Evolutionary conservation across 441 rosid genomes (phyloP), one percentile per base, ranked within the genome.

Genomic region (Biscutella laevigata): DNA sequence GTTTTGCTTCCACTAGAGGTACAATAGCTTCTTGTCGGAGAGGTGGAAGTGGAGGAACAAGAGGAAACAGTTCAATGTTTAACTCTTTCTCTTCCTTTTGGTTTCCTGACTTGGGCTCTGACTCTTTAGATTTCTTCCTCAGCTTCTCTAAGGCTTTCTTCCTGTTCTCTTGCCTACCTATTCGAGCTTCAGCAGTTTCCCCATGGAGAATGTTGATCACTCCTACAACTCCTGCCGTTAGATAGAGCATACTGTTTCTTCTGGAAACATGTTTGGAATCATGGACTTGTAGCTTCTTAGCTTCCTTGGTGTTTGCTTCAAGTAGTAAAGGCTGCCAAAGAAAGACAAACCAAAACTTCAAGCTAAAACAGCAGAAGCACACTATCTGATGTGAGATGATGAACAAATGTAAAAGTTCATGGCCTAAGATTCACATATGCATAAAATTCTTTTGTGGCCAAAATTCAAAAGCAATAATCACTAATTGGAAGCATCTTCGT

Each of bases 181-280:
- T 62, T 4, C 83, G 75, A 44, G 83, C 87, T 56, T 76, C 78
- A 0, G 81, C 75, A 11, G 80, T 56, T 66, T 77, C 71, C 3
- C 61, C 38, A 4, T 59, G 26, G 46, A 75, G 34, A 33, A 68
- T 8, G 49, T 51, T 38, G 34, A 65, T 14, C 22, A 74, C 76
- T 32, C 70, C 38, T 1, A 75, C 3, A 39, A 74, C 30, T 62
- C 47, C 67, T 21, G 78, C 71, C 10, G 75, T 33, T 37, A 72
- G 22, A 62, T 40, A 64, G 8, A 69, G 16, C 66, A 76, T 68
- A 41, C 69, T 39, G 26, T 66, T 72, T 59, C 83, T 74, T 24
- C 87, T 65, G 0, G 75, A 57, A 21, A 70, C 21, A 42, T 35
- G 38, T 21, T 30, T 22, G 11, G 52, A 25, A 36, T 63, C 60